Evolutionary conservation across 148 eudicot species (phyloP).

Genomic region (Heliosperma pusillum): DNA sequence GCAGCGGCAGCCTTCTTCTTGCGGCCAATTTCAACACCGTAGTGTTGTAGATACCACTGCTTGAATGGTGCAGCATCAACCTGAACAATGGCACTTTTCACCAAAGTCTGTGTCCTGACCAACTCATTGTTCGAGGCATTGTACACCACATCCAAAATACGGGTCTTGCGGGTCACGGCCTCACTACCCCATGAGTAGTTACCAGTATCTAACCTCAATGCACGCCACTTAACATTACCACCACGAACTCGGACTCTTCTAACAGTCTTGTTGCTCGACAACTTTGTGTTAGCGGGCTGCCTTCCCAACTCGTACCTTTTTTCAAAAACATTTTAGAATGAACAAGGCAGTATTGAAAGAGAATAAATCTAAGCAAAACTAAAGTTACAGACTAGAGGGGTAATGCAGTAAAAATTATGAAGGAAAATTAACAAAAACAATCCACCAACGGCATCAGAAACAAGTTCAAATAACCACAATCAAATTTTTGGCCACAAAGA

Average conservation of each 20-base stretch:
- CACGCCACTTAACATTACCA: constrained; percentile 90
- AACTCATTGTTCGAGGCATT: constrained; percentile 87
- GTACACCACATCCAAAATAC: constrained; percentile 78
- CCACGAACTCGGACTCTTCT: constrained; percentile 77
- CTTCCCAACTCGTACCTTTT: constrained; percentile 89
- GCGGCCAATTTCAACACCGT: constrained; percentile 77
- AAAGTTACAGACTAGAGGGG: neutral
- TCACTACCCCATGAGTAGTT: constrained; percentile 90
- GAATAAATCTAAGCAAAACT: neutral
- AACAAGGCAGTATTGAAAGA: neutral
- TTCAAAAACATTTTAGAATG: neutral
- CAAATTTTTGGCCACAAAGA: neutral
- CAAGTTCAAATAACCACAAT: neutral
- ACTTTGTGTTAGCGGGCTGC: constrained; percentile 87
- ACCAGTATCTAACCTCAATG: constrained; percentile 84
- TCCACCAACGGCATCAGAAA: neutral
- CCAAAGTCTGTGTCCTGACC: constrained; percentile 86
- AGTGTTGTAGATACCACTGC: constrained; percentile 84
- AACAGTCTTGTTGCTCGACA: constrained; percentile 74
- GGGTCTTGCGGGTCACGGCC: constrained; percentile 67
- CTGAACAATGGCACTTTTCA: constrained; percentile 78
- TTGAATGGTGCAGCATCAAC: constrained; percentile 90
- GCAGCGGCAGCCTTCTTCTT: constrained; percentile 60
- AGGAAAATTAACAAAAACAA: neutral
- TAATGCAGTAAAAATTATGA: neutral